Evolutionary conservation across 495 filamentous ascomycete genomes (phyloP).

Genomic region (Aspergillus indologenus): DNA sequence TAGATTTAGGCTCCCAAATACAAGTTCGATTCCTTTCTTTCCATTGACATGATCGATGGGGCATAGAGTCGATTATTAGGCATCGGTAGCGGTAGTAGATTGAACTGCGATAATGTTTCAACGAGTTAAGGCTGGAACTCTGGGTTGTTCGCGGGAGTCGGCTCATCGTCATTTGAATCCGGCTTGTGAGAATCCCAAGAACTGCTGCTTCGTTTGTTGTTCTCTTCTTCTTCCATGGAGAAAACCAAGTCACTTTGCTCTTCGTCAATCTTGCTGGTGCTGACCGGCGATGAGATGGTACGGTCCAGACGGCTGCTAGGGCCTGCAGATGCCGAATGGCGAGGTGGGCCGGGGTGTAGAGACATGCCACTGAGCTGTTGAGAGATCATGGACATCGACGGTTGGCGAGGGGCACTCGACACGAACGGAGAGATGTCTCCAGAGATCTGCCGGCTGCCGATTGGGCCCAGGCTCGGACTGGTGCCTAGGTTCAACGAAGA

Average conservation of each 20-base stretch:
- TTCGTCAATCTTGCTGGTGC: constrained; percentile 70
- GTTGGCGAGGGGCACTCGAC: constrained; percentile 63
- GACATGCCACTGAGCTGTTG: constrained; percentile 59
- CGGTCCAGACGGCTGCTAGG: constrained; percentile 40
- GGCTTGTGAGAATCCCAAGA: constrained; percentile 29
- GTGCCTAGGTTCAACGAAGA: constrained; percentile 57
- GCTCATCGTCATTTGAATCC: constrained; percentile 20
- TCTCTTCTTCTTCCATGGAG: constrained; percentile 71
- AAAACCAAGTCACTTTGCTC: constrained; percentile 71
- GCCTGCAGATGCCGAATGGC: constrained; percentile 33
- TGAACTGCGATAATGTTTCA: not conserved
- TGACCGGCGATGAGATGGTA: constrained; percentile 44
- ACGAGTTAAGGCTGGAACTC: constrained; percentile 20
- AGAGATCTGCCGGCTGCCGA: constrained; percentile 42
- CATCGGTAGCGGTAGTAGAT: not conserved
- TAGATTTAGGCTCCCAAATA: constrained; percentile 21
- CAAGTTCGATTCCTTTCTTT: constrained; percentile 15
- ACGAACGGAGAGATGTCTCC: constrained; percentile 63
- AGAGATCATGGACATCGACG: constrained; percentile 65
- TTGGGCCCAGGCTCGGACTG: constrained; percentile 65
- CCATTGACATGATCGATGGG: too few species aligned
- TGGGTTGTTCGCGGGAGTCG: constrained; percentile 17
- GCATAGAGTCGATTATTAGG: too few species aligned
- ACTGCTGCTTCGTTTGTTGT: constrained; percentile 42
- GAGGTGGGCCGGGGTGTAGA: constrained; percentile 46